These are phyloP conservation scores for Coemansia javaensis DNA, from an alignment of 192 early-diverging fungal genomes.

Conservation along the genomic window DNA sequence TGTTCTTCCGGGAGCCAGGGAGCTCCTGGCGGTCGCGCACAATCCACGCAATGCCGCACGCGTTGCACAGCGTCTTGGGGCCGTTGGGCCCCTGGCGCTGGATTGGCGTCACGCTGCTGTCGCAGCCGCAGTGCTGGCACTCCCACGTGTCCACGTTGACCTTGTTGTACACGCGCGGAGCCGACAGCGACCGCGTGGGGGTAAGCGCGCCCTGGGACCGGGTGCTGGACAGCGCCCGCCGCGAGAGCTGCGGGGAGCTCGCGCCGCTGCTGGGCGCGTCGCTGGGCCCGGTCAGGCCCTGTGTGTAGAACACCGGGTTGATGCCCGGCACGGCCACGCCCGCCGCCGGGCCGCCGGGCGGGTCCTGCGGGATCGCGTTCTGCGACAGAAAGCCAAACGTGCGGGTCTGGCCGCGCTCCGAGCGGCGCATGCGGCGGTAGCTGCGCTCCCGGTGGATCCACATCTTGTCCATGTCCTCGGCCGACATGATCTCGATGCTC, in stretches of 20 bases:
- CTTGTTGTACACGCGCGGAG: conserved; percentile 37
- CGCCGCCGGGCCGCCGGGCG: conserved; percentile 6
- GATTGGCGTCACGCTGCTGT: conserved; percentile 41
- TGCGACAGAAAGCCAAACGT: conserved; percentile 49
- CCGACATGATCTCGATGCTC: conserved; percentile 46
- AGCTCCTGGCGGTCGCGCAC: conserved; percentile 47
- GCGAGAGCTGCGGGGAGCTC: conserved; percentile 31
- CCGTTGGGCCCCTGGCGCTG: conserved; percentile 58
- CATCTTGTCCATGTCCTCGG: conserved; percentile 47
- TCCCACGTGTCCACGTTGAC: conserved; percentile 42
- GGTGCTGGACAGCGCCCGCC: conserved; percentile 12
- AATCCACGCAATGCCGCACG: conserved; percentile 59
- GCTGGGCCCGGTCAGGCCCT: conserved; percentile 13
- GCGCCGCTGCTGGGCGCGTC: conserved; percentile 37
- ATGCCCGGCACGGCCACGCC: conserved; percentile 26
- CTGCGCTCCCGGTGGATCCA: conserved; percentile 50
- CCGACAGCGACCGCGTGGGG: conserved; percentile 35
- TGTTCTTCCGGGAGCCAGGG: conserved; percentile 41
- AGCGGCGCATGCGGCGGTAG: conserved; percentile 45
- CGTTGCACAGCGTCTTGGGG: conserved; percentile 61
- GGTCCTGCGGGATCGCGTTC: conserved; percentile 25
- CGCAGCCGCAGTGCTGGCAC: conserved; percentile 48
- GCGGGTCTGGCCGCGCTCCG: conserved; percentile 38
- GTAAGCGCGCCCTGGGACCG: conserved; percentile 25
- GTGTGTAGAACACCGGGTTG: conserved; percentile 41